Evolutionary conservation across 805 yeast species (phyloP).

Genomic region (Cyberlindnera mycetangii): DNA sequence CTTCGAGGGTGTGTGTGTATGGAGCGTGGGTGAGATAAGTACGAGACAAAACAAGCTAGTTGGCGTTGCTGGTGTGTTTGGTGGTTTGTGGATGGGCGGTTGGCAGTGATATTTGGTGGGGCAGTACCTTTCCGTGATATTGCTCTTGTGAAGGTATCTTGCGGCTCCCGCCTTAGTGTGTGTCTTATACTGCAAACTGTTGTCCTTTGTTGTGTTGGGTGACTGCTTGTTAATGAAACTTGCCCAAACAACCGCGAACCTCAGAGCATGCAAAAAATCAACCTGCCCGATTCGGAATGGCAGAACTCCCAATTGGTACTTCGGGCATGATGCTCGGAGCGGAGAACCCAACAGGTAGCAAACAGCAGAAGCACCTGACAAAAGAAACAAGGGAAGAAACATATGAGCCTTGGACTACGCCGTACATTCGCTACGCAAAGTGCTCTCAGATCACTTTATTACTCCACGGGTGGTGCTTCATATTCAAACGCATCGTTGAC

Average conservation of each 20-base stretch:
- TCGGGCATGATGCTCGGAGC: too few species aligned
- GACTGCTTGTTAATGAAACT: slow-evolving; percentile 5
- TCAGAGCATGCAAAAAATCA: not conserved
- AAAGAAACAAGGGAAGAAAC: not conserved
- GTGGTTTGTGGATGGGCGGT: not conserved
- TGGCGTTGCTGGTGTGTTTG: not conserved
- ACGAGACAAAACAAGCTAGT: not conserved
- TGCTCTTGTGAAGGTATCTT: not conserved
- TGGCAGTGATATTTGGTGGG: not conserved
- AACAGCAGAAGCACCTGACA: not conserved
- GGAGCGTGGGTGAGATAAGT: not conserved
- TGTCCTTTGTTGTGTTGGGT: not conserved
- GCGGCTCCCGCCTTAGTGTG: not conserved
- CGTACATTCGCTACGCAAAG: slow-evolving; percentile 1
- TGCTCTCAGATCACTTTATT: slow-evolving; percentile 1
- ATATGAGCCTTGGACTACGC: not conserved
- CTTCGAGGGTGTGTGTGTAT: not conserved
- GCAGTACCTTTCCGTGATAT: too few species aligned
- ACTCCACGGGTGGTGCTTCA: slow-evolving; percentile 3
- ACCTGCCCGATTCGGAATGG: slow-evolving; percentile 3
- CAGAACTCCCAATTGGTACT: not conserved
- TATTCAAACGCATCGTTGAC: slow-evolving; percentile 22
- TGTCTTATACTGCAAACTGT: not conserved
- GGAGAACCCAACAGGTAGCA: too few species aligned
- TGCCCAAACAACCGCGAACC: slow-evolving; percentile 1